Conservation (phyloP, 768 basidiomycete species). For the Leccinum olivaceopallidum region DNA sequence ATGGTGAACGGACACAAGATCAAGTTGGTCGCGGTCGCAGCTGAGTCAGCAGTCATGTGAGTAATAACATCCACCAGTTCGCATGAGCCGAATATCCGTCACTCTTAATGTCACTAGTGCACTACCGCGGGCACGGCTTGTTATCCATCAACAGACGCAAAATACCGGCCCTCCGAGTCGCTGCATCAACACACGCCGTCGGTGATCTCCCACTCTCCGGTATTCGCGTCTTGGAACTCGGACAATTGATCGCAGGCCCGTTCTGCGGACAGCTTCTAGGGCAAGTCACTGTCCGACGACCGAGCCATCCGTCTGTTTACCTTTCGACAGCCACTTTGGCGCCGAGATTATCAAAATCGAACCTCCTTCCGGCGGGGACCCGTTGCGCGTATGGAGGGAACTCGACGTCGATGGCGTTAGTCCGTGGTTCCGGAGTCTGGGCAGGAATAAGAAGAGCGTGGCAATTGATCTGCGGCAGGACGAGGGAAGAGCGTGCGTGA, state of each 20-base stretch:
- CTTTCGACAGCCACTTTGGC: constrained; percentile 57
- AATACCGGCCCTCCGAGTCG: not conserved
- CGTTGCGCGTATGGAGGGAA: constrained; percentile 70
- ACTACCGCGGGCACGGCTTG: no score
- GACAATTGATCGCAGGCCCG: constrained; percentile 71
- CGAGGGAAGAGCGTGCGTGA: constrained; percentile 52
- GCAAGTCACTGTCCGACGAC: constrained; percentile 36
- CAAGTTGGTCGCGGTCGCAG: no score
- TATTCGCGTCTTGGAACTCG: constrained; percentile 65
- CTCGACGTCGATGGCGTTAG: constrained; percentile 69
- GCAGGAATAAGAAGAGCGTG: constrained; percentile 72
- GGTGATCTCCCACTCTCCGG: constrained; percentile 56
- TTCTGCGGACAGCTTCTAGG: constrained; percentile 73
- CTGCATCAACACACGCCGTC: constrained; percentile 12
- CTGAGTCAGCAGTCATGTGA: not conserved
- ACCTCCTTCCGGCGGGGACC: constrained; percentile 61
- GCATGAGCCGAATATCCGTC: no score
- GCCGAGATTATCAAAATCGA: constrained; percentile 77
- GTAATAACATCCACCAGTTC: no score
- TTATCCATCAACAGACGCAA: no score
- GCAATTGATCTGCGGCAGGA: constrained; percentile 62
- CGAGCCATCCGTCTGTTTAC: not conserved
- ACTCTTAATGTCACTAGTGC: no score
- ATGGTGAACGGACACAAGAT: not conserved
- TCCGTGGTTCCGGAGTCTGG: constrained; percentile 75